Percentiles rank a stretch among this genome's conserved stretches.
phyloP scores from a whole-genome alignment of 176 grass and related monocot genomes.

The Oryza rufipogon region DNA sequence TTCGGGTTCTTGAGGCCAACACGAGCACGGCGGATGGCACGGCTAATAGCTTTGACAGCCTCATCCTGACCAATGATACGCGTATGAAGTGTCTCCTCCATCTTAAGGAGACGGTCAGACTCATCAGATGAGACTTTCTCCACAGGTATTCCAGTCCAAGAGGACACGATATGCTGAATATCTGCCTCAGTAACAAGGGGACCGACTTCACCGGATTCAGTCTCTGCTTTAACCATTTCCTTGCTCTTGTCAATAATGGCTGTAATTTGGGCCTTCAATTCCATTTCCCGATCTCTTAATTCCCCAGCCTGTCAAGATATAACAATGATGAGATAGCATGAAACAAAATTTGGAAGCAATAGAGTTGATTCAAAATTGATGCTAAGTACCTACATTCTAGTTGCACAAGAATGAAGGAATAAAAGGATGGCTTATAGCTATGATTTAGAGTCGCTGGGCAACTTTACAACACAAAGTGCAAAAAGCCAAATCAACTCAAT shows the following conservation, averaged over 20 bases:
- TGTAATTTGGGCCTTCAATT: slow-evolving; percentile 83
- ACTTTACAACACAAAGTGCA: slow-evolving; percentile 1
- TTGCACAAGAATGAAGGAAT: slow-evolving; percentile 13
- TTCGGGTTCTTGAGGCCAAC: slow-evolving; percentile 96
- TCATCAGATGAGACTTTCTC: slow-evolving; percentile 96
- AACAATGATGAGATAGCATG: slow-evolving; percentile 30
- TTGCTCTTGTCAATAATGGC: slow-evolving; percentile 89
- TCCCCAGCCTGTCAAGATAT: slow-evolving; percentile 65
- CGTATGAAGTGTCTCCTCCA: slow-evolving; percentile 91
- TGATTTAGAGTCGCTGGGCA: background rate
- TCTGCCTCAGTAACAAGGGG: slow-evolving; percentile 88
- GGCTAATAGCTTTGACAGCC: slow-evolving; percentile 94
- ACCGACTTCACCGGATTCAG: slow-evolving; percentile 71
- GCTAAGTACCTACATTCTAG: background rate
- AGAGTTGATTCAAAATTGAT: background rate
- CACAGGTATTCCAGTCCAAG: slow-evolving; percentile 95
- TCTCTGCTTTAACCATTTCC: slow-evolving; percentile 92
- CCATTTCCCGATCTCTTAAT: slow-evolving; percentile 82
- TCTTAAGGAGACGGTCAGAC: slow-evolving; percentile 91
- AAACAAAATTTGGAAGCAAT: background rate
- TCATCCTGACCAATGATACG: slow-evolving; percentile 97
- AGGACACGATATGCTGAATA: slow-evolving; percentile 95
- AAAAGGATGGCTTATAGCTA: slow-evolving; percentile 19
- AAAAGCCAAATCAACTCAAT: background rate
- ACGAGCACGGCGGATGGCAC: slow-evolving; percentile 90